phyloP scores from a whole-genome alignment of 2,329 filamentous ascomycete species.

The Exophiala sp. region DNA sequence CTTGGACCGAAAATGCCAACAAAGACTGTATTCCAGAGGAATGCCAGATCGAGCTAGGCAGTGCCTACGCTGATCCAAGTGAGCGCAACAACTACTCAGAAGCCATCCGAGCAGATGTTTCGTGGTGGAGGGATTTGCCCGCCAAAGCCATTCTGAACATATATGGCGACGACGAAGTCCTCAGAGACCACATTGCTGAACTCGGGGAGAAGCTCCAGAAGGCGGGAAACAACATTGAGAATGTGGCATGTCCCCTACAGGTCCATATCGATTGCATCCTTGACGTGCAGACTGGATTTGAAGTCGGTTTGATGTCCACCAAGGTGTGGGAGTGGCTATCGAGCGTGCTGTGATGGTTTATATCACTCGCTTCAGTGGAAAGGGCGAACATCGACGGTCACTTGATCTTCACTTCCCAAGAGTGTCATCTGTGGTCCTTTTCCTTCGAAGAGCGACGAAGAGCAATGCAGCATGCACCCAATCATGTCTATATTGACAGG shows the following conservation, averaged over 20 bases:
- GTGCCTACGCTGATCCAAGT: background rate
- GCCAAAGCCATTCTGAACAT: conserved; percentile 5
- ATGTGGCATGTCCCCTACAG: conserved; percentile 13
- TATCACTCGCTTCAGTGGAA: too few species aligned
- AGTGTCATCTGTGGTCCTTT: too few species aligned
- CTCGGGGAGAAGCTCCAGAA: conserved; percentile 5
- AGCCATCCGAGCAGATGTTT: background rate
- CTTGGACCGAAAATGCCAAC: background rate
- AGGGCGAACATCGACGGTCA: too few species aligned
- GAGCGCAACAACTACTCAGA: conserved; percentile 11
- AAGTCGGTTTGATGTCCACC: conserved; percentile 10
- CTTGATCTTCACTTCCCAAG: too few species aligned
- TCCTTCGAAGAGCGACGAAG: too few species aligned
- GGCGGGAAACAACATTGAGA: conserved; percentile 1
- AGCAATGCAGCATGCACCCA: too few species aligned
- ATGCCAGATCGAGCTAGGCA: background rate
- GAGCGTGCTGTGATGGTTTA: too few species aligned
- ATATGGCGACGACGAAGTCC: conserved; percentile 5
- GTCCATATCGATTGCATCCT: conserved; percentile 19
- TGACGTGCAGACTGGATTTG: conserved; percentile 6
- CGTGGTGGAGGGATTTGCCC: conserved; percentile 7
- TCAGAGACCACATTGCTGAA: conserved; percentile 1
- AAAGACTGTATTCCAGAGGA: conserved; percentile 6
- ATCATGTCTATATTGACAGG: too few species aligned
- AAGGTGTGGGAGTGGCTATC: conserved; percentile 10